phyloP scores from a whole-genome alignment of 2,329 filamentous ascomycete genomes.

The Fusarium sp. region DNA sequence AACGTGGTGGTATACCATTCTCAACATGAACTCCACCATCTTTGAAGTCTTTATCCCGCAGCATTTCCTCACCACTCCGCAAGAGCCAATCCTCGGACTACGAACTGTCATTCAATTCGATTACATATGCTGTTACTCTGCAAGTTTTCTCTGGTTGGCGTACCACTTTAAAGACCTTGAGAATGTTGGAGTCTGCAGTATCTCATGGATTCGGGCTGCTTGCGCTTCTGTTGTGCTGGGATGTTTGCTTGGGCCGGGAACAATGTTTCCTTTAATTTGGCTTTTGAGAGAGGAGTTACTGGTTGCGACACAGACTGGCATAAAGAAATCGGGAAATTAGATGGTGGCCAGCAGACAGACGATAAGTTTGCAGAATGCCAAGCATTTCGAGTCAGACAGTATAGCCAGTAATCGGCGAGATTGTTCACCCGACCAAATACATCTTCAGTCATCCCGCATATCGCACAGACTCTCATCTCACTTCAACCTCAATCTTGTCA shows the following conservation, averaged over 20 bases:
- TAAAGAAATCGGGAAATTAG: neutral
- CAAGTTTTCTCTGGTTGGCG: slow-evolving; percentile 41
- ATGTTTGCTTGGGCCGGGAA: slow-evolving; percentile 20
- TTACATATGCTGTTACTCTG: slow-evolving; percentile 37
- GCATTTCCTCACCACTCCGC: slow-evolving; percentile 37
- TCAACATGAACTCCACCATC: neutral
- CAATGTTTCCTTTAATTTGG: slow-evolving; percentile 34
- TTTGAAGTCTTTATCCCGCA: slow-evolving; percentile 41
- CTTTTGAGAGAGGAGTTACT: slow-evolving; percentile 37
- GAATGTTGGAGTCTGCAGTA: slow-evolving; percentile 19
- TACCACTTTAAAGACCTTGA: slow-evolving; percentile 43
- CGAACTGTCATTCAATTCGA: slow-evolving; percentile 47
- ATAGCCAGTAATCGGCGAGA: neutral
- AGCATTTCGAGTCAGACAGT: neutral
- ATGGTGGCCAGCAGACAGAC: rapidly evolving
- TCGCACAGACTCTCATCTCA: neutral
- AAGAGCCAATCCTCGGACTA: slow-evolving; percentile 19
- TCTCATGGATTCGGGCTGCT: slow-evolving; percentile 12
- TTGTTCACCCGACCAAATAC: neutral
- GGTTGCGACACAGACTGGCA: neutral
- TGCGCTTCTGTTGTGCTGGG: slow-evolving; percentile 5
- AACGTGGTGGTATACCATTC: slow-evolving; percentile 39
- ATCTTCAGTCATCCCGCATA: too few relatives aligned
- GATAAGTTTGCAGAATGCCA: neutral
- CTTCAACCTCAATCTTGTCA: neutral